A percentile compares a stretch with the other conserved stretches of the same genome.
These are phyloP conservation scores for Phaseolus lunatus DNA, from an alignment of 306 rosid genomes.

Conservation along the genomic window DNA sequence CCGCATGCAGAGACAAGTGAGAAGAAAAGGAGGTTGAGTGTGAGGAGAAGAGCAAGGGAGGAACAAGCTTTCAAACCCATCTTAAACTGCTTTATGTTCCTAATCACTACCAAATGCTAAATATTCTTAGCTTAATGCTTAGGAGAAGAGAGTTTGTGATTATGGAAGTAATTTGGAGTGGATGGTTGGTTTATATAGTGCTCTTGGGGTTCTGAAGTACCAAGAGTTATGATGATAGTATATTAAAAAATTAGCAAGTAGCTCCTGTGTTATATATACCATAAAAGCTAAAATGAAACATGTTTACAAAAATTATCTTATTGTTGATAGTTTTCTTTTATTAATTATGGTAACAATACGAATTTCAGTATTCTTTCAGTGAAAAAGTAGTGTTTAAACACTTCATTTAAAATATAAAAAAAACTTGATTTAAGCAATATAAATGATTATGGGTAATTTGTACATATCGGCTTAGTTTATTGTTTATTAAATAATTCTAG, in stretches of 20 bases:
- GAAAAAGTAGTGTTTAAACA: too few relatives aligned
- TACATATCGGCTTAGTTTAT: too few relatives aligned
- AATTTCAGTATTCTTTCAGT: too few relatives aligned
- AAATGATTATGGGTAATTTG: too few relatives aligned
- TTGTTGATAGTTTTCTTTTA: too few relatives aligned
- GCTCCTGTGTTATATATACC: not conserved
- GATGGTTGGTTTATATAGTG: slow-evolving; percentile 39
- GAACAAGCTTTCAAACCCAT: slow-evolving; percentile 70
- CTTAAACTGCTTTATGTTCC: not conserved
- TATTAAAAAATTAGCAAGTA: not conserved
- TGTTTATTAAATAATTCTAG: too few relatives aligned
- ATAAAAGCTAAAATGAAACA: too few relatives aligned
- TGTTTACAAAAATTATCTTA: too few relatives aligned
- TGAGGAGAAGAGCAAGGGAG: slow-evolving; percentile 65
- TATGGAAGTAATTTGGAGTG: slow-evolving; percentile 30
- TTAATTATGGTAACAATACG: too few relatives aligned
- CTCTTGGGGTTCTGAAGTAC: not conserved
- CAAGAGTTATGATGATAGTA: not conserved
- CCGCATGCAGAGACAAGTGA: slow-evolving; percentile 64
- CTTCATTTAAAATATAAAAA: too few relatives aligned
- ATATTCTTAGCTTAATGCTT: not conserved
- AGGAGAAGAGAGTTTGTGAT: slow-evolving; percentile 9
- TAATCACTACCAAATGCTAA: not conserved
- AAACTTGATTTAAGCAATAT: too few relatives aligned
- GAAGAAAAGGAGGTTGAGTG: slow-evolving; percentile 72